phyloP scores from a whole-genome alignment of 1,284 basidiomycete species.

The Marasmius sp. region DNA sequence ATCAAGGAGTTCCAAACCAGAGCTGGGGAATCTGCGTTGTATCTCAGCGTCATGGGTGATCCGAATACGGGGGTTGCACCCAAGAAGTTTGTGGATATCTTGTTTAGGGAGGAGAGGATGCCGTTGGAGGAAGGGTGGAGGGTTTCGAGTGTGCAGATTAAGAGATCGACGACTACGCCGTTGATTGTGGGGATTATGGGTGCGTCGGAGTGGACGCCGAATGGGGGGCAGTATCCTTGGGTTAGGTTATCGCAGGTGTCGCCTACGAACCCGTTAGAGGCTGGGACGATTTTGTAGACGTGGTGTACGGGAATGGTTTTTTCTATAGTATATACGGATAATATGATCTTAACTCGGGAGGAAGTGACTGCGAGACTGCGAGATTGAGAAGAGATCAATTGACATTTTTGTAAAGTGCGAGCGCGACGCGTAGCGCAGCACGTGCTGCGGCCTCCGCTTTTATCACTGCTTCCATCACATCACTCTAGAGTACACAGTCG shows the following conservation, averaged over 20 bases:
- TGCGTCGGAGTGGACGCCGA: background rate
- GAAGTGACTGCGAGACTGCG: too few species aligned
- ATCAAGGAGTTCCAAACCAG: background rate
- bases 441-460: too few species aligned
- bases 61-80: background rate
- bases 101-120: background rate
- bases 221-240: background rate
- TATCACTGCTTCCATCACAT: too few species aligned
- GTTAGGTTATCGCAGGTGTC: background rate
- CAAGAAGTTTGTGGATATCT: constrained; percentile 1
- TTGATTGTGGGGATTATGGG: background rate
- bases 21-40: background rate
- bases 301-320: background rate
- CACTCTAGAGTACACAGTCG: background rate
- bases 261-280: background rate
- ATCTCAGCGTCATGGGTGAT: background rate
- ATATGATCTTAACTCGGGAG: too few species aligned
- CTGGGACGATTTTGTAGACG: background rate
- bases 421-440: too few species aligned
- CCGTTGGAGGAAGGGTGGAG: background rate
- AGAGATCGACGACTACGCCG: background rate
- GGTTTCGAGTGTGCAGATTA: background rate
- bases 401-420: too few species aligned
- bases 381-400: too few species aligned
- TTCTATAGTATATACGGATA: background rate